Evolutionary conservation across 306 rosid genomes (phyloP).

Genomic region (Acmispon strigosus): DNA sequence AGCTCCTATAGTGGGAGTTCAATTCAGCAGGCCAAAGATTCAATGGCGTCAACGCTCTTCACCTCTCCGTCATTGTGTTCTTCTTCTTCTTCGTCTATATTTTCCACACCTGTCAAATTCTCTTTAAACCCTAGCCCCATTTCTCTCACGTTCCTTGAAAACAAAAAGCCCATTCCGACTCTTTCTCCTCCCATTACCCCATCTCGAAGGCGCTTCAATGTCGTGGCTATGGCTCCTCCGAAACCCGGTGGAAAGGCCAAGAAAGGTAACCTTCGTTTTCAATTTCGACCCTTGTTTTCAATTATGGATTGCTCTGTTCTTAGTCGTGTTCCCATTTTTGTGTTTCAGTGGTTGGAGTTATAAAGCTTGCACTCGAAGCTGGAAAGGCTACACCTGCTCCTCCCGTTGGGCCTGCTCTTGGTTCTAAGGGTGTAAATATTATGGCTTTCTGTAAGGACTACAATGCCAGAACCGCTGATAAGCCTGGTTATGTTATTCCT

Average conservation of each 20-base stretch:
- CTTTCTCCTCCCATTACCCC: conserved; percentile 21
- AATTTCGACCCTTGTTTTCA: neutral
- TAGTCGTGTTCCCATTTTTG: neutral
- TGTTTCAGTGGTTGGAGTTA: conserved; percentile 69
- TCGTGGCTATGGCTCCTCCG: conserved; percentile 94
- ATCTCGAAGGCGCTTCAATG: conserved; percentile 43
- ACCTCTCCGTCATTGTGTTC: conserved; percentile 14
- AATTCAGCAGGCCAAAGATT: neutral
- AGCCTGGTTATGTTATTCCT: conserved; percentile 90
- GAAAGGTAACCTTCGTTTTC: conserved; percentile 44
- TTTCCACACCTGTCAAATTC: conserved; percentile 38
- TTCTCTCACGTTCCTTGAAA: conserved; percentile 13
- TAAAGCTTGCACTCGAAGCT: conserved; percentile 94
- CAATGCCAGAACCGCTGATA: conserved; percentile 92
- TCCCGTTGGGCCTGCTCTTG: conserved; percentile 97
- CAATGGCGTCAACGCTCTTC: conserved; percentile 61
- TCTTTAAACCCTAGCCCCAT: conserved; percentile 27
- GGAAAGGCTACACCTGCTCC: conserved; percentile 99
- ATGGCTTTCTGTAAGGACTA: conserved; percentile 99
- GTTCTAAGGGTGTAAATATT: conserved; percentile 95
- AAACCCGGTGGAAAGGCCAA: conserved; percentile 85
- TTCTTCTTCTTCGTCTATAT: conserved; percentile 43
- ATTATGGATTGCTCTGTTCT: neutral
- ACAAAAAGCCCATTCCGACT: conserved; percentile 10
- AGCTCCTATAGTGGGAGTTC: neutral